phyloP scores from a whole-genome alignment of 1,139 yeast genomes.

The Geotrichum fermentans region DNA sequence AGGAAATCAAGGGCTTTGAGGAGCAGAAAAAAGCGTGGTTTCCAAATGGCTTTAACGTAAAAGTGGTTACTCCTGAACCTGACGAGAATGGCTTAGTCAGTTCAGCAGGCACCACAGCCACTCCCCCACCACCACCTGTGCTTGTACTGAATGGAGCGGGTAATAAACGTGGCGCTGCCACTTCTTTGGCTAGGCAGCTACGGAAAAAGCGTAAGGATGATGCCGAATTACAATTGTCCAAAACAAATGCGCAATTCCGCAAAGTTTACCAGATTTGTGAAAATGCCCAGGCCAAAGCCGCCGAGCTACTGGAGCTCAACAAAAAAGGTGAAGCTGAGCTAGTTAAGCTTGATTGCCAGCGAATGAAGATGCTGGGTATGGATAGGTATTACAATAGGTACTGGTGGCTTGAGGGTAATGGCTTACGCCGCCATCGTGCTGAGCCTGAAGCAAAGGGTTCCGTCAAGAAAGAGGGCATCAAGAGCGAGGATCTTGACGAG shows the following conservation, averaged over 20 bases:
- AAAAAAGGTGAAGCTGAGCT: conserved; percentile 38
- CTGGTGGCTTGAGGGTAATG: conserved; percentile 94
- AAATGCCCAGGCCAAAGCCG: conserved; percentile 21
- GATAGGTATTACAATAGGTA: conserved; percentile 82
- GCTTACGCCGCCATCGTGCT: conserved; percentile 40
- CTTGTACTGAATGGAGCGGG: conserved; percentile 13
- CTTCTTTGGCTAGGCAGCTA: conserved; percentile 22
- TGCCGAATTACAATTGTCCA: conserved; percentile 50
- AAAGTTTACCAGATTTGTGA: conserved; percentile 39
- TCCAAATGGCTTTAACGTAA: conserved; percentile 24
- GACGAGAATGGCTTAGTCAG: not conserved
- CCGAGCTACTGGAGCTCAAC: conserved; percentile 26
- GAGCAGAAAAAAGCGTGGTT: conserved; percentile 30
- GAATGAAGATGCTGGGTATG: conserved; percentile 72
- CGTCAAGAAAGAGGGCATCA: conserved; percentile 11
- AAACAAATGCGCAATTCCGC: conserved; percentile 45
- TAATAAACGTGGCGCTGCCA: conserved; percentile 22
- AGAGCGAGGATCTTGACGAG: conserved; percentile 29
- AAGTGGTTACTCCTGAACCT: conserved; percentile 12
- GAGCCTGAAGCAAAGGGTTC: conserved; percentile 39
- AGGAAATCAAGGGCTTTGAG: conserved; percentile 45
- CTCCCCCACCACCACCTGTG: conserved; percentile 7
- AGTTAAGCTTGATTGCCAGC: conserved; percentile 56
- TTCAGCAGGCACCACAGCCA: conserved; percentile 8
- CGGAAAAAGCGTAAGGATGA: conserved; percentile 40